Conservation (phyloP, 805 yeast genomes). For the Suhomyces sp. region DNA sequence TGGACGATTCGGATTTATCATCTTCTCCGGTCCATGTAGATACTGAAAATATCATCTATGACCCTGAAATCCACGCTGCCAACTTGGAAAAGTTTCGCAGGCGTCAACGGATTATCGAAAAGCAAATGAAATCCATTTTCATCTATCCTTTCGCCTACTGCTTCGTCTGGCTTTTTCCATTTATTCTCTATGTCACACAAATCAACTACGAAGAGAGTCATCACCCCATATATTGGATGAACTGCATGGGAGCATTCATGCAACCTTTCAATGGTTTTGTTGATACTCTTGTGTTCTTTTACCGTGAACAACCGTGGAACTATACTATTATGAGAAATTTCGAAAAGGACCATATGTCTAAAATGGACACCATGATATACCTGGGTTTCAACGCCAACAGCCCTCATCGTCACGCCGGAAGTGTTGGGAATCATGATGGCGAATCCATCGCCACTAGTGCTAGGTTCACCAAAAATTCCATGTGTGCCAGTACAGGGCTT, state of each 20-base stretch:
- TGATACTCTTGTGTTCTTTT: slow-evolving; percentile 71
- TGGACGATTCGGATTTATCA: slow-evolving; percentile 17
- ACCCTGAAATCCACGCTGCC: slow-evolving; percentile 53
- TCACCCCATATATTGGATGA: slow-evolving; percentile 62
- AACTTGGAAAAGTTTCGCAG: slow-evolving; percentile 60
- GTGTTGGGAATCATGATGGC: slow-evolving; percentile 1
- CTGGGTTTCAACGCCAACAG: slow-evolving; percentile 3
- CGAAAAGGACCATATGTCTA: slow-evolving; percentile 31
- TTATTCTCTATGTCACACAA: slow-evolving; percentile 62
- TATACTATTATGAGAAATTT: slow-evolving; percentile 42
- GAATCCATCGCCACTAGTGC: slow-evolving; percentile 29
- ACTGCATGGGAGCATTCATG: slow-evolving; percentile 67
- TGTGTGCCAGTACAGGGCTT: slow-evolving; percentile 27
- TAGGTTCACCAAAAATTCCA: slow-evolving; percentile 23
- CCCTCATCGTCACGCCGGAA: background rate
- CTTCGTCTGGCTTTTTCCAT: slow-evolving; percentile 79
- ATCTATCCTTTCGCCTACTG: slow-evolving; percentile 83
- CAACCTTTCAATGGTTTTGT: slow-evolving; percentile 80
- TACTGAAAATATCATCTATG: slow-evolving; percentile 21
- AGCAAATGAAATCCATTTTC: slow-evolving; percentile 77
- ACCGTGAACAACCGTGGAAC: slow-evolving; percentile 80
- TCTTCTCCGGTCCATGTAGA: slow-evolving; percentile 17
- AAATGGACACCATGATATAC: slow-evolving; percentile 20
- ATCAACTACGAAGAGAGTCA: slow-evolving; percentile 45
- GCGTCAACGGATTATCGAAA: slow-evolving; percentile 65